Percentiles rank a stretch among this genome's conserved stretches.
Conservation (phyloP, 2,329 filamentous ascomycete species). For the Ascochyta viciae-villosae region DNA sequence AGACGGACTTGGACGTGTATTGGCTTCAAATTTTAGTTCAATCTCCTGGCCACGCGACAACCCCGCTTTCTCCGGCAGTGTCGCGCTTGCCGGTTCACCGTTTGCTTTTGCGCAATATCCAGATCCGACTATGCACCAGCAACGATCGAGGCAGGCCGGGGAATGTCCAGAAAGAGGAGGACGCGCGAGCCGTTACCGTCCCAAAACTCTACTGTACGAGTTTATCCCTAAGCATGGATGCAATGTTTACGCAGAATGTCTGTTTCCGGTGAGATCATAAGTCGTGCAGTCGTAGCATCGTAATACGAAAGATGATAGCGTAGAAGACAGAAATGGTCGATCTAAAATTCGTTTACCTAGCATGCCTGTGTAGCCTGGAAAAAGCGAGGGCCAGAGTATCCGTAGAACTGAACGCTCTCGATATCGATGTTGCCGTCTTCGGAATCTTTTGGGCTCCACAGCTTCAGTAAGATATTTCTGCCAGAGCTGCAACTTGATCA, state of each 20-base stretch:
- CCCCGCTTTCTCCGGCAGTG: conserved; percentile 4
- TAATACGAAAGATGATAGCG: not conserved
- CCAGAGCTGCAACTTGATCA: conserved; percentile 62
- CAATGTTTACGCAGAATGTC: not conserved
- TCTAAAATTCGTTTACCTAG: conserved; percentile 9
- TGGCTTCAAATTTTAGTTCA: not conserved
- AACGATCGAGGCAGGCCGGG: not conserved
- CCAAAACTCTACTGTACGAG: not conserved
- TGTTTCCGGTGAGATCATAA: not conserved
- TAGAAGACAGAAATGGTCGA: not conserved
- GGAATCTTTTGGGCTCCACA: conserved; percentile 77
- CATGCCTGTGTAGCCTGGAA: conserved; percentile 71
- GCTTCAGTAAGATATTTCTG: conserved; percentile 84
- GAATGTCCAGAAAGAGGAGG: conserved; percentile 1
- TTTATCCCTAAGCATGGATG: not conserved
- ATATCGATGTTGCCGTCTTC: conserved; percentile 82
- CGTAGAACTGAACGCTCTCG: conserved; percentile 81
- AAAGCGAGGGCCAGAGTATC: conserved; percentile 84
- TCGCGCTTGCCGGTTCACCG: not conserved
- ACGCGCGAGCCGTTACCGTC: conserved; percentile 3
- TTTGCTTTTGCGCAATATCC: not conserved
- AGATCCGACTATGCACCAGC: conserved; percentile 17
- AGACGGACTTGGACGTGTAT: not conserved
- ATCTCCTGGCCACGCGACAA: not conserved
- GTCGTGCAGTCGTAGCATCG: conserved; percentile 1